A percentile compares a stretch with the other conserved stretches of the same genome.
Conservation (phyloP, 2,329 filamentous ascomycete genomes). For the Colletotrichum shisoi region DNA sequence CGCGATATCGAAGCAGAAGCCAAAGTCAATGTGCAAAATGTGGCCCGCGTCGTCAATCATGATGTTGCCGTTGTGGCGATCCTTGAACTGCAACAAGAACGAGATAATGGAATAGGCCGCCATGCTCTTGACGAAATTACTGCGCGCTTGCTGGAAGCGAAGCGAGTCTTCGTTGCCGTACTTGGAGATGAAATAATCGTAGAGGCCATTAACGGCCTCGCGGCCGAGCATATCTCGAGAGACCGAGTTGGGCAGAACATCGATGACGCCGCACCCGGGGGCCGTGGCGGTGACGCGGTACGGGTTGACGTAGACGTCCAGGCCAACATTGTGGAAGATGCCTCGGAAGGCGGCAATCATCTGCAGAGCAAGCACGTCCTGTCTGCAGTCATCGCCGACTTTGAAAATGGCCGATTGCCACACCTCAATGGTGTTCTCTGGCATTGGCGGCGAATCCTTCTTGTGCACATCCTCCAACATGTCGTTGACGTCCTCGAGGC, state of each 20-base stretch:
- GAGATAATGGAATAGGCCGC: constrained; percentile 97
- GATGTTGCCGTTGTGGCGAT: constrained; percentile 98
- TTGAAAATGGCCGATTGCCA: constrained; percentile 99
- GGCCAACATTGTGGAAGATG: constrained; percentile 92
- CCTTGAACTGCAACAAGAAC: constrained; percentile 97
- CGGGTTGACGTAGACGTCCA: constrained; percentile 96
- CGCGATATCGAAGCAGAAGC: constrained; percentile 99
- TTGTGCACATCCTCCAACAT: constrained; percentile 59
- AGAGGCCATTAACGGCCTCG: constrained; percentile 96
- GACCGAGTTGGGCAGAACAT: constrained; percentile 96
- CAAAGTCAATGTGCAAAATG: constrained; percentile 98
- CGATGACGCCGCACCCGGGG: constrained; percentile 96
- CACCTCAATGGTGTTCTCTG: constrained; percentile 78
- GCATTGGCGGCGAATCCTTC: constrained; percentile 44
- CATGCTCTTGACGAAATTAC: constrained; percentile 99
- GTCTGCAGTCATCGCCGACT: constrained; percentile 96
- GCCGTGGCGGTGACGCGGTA: constrained; percentile 98
- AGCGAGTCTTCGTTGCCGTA: constrained; percentile 97
- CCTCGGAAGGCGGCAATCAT: constrained; percentile 98
- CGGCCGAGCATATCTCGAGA: constrained; percentile 98
- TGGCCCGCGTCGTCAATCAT: constrained; percentile 98
- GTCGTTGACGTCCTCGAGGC: constrained; percentile 61
- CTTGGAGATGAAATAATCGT: constrained; percentile 97
- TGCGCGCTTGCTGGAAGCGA: constrained; percentile 91
- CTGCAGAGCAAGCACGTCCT: constrained; percentile 94